Evolutionary conservation across 129 eudicot genomes (phyloP).

Genomic region (Lactuca sativa): DNA sequence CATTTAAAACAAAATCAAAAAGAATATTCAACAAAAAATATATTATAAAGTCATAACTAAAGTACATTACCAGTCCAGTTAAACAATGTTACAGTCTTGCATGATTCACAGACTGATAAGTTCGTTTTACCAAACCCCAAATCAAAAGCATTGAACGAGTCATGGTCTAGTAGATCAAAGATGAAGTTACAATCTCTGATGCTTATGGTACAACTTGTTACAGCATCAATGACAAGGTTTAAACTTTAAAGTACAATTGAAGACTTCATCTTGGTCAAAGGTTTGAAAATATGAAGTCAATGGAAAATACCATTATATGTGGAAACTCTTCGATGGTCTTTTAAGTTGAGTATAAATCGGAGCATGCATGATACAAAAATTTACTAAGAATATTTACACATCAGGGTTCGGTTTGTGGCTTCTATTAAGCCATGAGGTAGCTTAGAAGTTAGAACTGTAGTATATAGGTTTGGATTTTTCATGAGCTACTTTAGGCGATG

Average conservation of each 20-base stretch:
- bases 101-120: slow-evolving; percentile 16
- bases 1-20: not conserved
- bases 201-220: slow-evolving; percentile 1
- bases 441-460: too few species aligned
- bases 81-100: slow-evolving; percentile 10
- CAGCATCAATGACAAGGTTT: slow-evolving; percentile 6
- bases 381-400: too few species aligned
- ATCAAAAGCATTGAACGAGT: slow-evolving; percentile 24
- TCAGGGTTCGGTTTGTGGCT: too few species aligned
- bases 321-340: not conserved
- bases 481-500: too few species aligned
- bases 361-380: not conserved
- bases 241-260: not conserved
- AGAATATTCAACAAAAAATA: not conserved
- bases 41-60: not conserved
- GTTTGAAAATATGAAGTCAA: slow-evolving; percentile 14
- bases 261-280: slow-evolving; percentile 19
- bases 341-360: not conserved
- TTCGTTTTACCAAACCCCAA: slow-evolving; percentile 13
- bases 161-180: not conserved
- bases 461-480: too few species aligned
- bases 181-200: not conserved
- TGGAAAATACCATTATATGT: not conserved
- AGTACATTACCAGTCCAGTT: not conserved
- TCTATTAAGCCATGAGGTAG: too few species aligned